Evolutionary conservation across 805 yeast species (phyloP).

Genomic region (Pichia ethanolica): DNA sequence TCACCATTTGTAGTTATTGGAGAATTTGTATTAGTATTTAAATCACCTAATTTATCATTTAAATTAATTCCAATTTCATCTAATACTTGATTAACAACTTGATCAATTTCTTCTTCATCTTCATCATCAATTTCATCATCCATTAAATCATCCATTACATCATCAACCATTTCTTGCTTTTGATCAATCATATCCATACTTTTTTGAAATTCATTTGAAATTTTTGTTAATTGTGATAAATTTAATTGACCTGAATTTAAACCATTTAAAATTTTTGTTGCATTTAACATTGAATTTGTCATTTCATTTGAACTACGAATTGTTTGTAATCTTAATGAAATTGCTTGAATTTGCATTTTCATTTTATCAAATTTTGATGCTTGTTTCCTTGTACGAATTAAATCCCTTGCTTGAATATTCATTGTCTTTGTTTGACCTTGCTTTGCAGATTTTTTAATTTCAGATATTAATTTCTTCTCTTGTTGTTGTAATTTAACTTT

Average conservation of each 20-base stretch:
- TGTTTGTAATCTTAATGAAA: constrained; percentile 82
- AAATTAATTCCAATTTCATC: constrained; percentile 95
- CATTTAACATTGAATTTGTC: constrained; percentile 92
- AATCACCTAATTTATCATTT: constrained; percentile 34
- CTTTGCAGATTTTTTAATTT: constrained; percentile 88
- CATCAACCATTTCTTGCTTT: constrained; percentile 98
- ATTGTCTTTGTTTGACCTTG: constrained; percentile 83
- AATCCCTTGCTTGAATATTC: constrained; percentile 91
- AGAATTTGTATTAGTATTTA: neutral
- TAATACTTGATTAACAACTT: constrained; percentile 80
- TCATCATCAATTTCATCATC: constrained; percentile 81
- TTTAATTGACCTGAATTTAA: constrained; percentile 83
- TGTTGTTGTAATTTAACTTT: constrained; percentile 79
- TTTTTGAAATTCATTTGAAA: constrained; percentile 91
- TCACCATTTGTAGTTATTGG: neutral
- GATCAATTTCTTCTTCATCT: constrained; percentile 80
- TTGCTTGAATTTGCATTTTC: constrained; percentile 95
- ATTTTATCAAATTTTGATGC: constrained; percentile 83
- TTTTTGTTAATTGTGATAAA: constrained; percentile 77
- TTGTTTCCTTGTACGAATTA: constrained; percentile 79
- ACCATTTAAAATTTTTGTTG: constrained; percentile 73
- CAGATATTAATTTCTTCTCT: constrained; percentile 79
- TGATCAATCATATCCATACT: constrained; percentile 97
- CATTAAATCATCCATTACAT: constrained; percentile 94
- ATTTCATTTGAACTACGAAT: constrained; percentile 92